Conservation (phyloP, 352 stramenopile genomes). For the Peronospora destructor region DNA sequence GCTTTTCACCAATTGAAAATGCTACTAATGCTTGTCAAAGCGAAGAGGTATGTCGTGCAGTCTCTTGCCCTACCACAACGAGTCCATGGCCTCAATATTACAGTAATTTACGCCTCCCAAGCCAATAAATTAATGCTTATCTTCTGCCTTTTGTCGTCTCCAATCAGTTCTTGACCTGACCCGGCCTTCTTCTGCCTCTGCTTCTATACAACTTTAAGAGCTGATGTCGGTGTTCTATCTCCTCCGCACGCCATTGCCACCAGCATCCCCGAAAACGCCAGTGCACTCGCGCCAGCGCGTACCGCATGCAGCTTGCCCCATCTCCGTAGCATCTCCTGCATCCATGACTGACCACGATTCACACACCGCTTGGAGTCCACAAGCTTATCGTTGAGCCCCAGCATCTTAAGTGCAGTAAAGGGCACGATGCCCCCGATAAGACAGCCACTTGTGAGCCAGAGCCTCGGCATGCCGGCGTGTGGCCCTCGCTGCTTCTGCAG, state of each 20-base stretch:
- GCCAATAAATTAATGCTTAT: slow-evolving; percentile 31
- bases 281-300: slow-evolving; percentile 40
- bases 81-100: background rate
- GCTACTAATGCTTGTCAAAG: slow-evolving; percentile 12
- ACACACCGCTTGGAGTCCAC: slow-evolving; percentile 41
- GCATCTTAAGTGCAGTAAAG: slow-evolving; percentile 64
- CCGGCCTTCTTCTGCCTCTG: background rate
- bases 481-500: slow-evolving; percentile 31
- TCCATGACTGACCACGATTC: slow-evolving; percentile 35
- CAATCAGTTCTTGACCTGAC: background rate
- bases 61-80: slow-evolving; percentile 2
- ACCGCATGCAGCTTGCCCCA: slow-evolving; percentile 57
- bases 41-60: background rate
- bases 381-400: slow-evolving; percentile 55
- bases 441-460: slow-evolving; percentile 54
- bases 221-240: slow-evolving; percentile 15
- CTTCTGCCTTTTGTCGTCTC: slow-evolving; percentile 6
- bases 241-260: slow-evolving; percentile 44
- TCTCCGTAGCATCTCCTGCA: slow-evolving; percentile 42
- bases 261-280: slow-evolving; percentile 57
- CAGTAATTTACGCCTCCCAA: slow-evolving; percentile 5
- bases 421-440: slow-evolving; percentile 53
- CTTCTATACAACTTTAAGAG: slow-evolving; percentile 7
- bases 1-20: slow-evolving; percentile 4
- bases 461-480: slow-evolving; percentile 28